Evolutionary conservation across 768 basidiomycete genomes (phyloP), one percentile per base, ranked within the genome.

Genomic region (Lentinula boryana): DNA sequence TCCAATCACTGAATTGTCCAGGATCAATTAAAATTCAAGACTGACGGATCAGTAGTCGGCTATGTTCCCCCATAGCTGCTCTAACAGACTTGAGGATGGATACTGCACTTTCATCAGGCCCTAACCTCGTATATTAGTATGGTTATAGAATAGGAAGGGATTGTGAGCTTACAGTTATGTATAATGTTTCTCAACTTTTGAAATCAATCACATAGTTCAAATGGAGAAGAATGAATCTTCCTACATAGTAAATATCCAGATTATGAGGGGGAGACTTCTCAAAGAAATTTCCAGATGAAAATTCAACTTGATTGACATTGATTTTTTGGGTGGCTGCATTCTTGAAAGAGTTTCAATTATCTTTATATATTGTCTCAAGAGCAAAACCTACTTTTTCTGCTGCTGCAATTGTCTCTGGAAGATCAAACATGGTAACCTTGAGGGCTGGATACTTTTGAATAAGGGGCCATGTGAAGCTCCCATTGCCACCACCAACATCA

Each of bases 401-500:
- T 44, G 66, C 68, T 5, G 53, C 57, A 6, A 76, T 60, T 4
- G 63, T 63, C 10, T 67, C 63, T 0, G 67, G 70, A 15, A 73
- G 56, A 53, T 76, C 76, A n/a, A 73, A 74, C 15, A 75, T 49
- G 5, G 69, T 68, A 6, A 75, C 63, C 36, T 68, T 64, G 18
- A 76, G 15, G n/a, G 71, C 56, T n/a, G 71, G 67, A 57, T 70
- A 63, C 18, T 32, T 66, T 32, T 68, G 67, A 3, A 66, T 65
- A 2, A 77, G 66, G 2, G 68, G 65, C n/a, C 76, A 60, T 27
- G 70, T 64, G 35, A 70, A 68, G 13, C 67, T 62, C 7, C 75
- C 75, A 15, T 71, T 66, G 7, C 74, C 69, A 51, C 74, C 72
- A 12, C 74, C 75, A 3, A 76, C 66, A 54, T 76, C 75, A 18